A percentile compares a stretch with the other conserved stretches of the same genome.
Conservation (phyloP, 2,329 filamentous ascomycete species). For the Tolypocladium endophyticum region DNA sequence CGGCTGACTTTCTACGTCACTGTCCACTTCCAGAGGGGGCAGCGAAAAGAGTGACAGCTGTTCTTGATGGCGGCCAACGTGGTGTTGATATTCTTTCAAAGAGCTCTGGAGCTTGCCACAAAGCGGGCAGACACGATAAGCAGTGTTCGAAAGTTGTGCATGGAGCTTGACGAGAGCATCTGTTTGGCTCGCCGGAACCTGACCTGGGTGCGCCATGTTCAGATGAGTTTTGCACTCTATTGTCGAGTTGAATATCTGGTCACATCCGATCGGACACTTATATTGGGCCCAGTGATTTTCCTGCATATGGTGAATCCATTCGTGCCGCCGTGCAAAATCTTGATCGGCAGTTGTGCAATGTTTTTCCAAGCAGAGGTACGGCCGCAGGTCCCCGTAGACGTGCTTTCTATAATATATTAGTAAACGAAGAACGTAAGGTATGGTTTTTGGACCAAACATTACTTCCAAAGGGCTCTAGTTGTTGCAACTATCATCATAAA, state of each 20-base stretch:
- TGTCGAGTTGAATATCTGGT: not conserved
- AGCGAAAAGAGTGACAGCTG: constrained; percentile 14
- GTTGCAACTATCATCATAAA: constrained; percentile 20
- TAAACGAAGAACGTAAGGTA: not conserved
- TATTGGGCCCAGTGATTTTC: constrained; percentile 12
- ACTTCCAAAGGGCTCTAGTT: constrained; percentile 19
- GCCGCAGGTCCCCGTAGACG: constrained; percentile 25
- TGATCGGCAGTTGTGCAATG: constrained; percentile 12
- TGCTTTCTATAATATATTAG: constrained; percentile 16
- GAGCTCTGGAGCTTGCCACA: constrained; percentile 6
- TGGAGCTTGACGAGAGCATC: not conserved
- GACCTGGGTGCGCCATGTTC: not conserved
- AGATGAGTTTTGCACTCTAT: constrained; percentile 1
- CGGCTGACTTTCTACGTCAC: not conserved
- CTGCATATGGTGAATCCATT: constrained; percentile 13
- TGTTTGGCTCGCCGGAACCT: not conserved
- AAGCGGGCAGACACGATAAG: constrained; percentile 4
- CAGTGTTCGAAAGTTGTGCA: not conserved
- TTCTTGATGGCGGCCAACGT: constrained; percentile 15
- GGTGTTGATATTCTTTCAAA: constrained; percentile 10
- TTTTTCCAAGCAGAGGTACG: constrained; percentile 22
- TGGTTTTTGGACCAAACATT: not conserved
- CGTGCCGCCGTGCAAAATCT: constrained; percentile 9
- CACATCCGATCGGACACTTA: not conserved
- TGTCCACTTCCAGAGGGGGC: not conserved